Evolutionary conservation across 768 basidiomycete species (phyloP), one percentile per base, ranked within the genome.

Genomic region (Mycena epipterygia): DNA sequence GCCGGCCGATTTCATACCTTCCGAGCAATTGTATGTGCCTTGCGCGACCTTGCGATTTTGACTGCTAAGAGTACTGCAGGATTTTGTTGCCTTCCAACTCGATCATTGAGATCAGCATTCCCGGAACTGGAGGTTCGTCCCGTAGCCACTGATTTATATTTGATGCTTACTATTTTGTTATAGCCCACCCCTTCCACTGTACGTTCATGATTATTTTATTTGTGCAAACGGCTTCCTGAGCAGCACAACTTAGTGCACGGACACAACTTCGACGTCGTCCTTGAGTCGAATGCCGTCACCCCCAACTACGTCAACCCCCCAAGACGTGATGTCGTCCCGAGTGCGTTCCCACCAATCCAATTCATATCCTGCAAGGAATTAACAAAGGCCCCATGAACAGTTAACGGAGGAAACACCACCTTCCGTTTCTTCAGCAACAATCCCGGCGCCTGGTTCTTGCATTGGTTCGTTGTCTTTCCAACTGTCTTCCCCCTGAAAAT

Each of bases 381-480:
- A 6, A 17, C 48, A 17, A 39, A 9, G 16, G 23, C 17, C n/a
- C n/a, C n/a, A n/a, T n/a, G n/a, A n/a, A 39, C 52, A 79, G 80
- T 81, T 61, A 80, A 80, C 67, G 81, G 81, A 25, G 79, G 79
- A 13, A 81, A 81, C 76, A 79, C 77, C 6, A 82, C 81, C 2
- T 81, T 82, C 79, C 75, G 81, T 11, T 82, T 81, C 79, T 79
- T 76, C 74, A 77, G 75, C 32, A 87, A 89, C 68, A 92, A 92
- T 79, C 82, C 91, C 0, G 91, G 91, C 25, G 86, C 87, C 8
- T 90, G 89, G 86, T 83, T 86, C 79, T 78, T 86, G 59, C 85
- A 86, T 64, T 82, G 82, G 83, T 83, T 44, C 23, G 51, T 39
- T 44, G 7, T 13, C 7, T 17, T 29, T 27, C 13, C 17, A 11